phyloP scores from a whole-genome alignment of 1,139 yeast species.

The Yamadazyma diddensiae region DNA sequence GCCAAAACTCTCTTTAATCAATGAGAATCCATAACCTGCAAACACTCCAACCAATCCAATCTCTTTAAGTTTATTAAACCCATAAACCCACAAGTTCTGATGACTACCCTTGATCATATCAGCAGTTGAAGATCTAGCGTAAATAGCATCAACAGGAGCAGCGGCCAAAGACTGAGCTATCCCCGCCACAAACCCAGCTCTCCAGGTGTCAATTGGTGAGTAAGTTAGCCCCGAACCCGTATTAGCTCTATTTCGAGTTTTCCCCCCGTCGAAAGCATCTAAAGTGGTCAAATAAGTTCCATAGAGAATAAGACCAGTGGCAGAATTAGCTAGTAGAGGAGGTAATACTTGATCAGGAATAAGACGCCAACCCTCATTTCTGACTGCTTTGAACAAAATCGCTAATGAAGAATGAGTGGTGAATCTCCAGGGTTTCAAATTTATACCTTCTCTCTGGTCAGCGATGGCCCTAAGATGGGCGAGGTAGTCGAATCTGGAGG shows the following conservation, averaged over 20 bases:
- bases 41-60: constrained; percentile 83
- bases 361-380: constrained; percentile 81
- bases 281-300: constrained; percentile 68
- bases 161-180: constrained; percentile 86
- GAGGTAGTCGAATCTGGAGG: constrained; percentile 84
- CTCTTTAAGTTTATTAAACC: constrained; percentile 61
- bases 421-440: constrained; percentile 59
- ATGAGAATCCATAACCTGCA: constrained; percentile 79
- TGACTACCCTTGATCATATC: constrained; percentile 70
- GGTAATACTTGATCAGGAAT: constrained; percentile 84
- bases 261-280: constrained; percentile 23
- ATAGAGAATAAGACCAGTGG: constrained; percentile 81
- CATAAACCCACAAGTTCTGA: constrained; percentile 75
- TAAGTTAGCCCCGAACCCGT: constrained; percentile 18
- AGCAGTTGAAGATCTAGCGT: constrained; percentile 73
- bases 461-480: constrained; percentile 60
- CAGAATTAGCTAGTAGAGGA: constrained; percentile 82
- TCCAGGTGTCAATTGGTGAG: constrained; percentile 55
- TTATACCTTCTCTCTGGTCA: constrained; percentile 44
- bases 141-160: constrained; percentile 91
- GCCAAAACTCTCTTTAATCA: constrained; percentile 78
- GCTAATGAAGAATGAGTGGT: constrained; percentile 78
- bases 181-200: constrained; percentile 86
- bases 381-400: constrained; percentile 65
- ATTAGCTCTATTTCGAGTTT: constrained; percentile 2